phyloP scores from a whole-genome alignment of 306 rosid species.

The Rosa chinensis region DNA sequence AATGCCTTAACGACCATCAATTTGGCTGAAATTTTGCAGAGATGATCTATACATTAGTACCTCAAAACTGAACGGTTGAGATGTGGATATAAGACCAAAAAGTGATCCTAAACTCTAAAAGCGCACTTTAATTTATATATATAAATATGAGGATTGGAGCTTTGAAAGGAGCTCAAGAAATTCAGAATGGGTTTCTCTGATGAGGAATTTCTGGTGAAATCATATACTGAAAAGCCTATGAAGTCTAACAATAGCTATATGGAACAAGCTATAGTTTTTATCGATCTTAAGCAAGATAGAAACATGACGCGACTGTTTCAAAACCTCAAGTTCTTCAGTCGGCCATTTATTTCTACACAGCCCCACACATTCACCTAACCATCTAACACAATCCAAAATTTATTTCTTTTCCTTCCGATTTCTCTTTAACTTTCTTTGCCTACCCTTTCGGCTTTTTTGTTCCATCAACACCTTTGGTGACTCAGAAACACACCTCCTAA shows the following conservation, averaged over 20 bases:
- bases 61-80: too few relatives aligned
- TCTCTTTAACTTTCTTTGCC: conserved; percentile 3
- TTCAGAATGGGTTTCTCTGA: background rate
- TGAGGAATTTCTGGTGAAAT: background rate
- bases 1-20: too few relatives aligned
- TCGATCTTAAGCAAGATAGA: conserved; percentile 18
- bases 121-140: too few relatives aligned
- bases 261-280: conserved; percentile 1
- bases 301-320: conserved; percentile 23
- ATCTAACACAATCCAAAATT: conserved; percentile 24
- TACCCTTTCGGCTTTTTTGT: conserved; percentile 13
- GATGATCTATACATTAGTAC: too few relatives aligned
- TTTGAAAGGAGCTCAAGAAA: background rate
- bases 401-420: background rate
- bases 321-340: conserved; percentile 33
- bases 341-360: conserved; percentile 45
- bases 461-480: conserved; percentile 26
- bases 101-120: too few relatives aligned
- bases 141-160: background rate
- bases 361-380: conserved; percentile 67
- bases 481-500: conserved; percentile 35
- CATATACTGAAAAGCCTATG: conserved; percentile 22
- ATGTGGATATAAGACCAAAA: too few relatives aligned
- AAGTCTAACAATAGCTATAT: too few relatives aligned
- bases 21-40: too few relatives aligned